A percentile compares a stretch with the other conserved stretches of the same genome.
phyloP scores from a whole-genome alignment of 106 monocot genomes.

The Phalaenopsis aphrodite region DNA sequence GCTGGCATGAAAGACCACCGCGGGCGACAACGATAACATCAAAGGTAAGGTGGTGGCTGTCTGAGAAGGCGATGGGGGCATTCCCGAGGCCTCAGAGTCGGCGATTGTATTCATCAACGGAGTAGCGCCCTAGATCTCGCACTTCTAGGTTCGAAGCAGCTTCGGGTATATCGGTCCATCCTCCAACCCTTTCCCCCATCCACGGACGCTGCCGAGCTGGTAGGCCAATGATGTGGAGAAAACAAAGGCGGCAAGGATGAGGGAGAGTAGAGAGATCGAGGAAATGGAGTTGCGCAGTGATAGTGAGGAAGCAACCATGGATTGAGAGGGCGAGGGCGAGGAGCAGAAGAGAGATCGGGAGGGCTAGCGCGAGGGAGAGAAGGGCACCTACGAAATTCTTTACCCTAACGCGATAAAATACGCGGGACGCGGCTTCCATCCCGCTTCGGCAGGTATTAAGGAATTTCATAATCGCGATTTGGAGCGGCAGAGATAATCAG shows the following conservation, averaged over 20 bases:
- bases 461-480: no score
- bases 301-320: not conserved
- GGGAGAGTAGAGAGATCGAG: constrained; percentile 5
- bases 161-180: constrained; percentile 18
- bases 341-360: no score
- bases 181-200: constrained; percentile 14
- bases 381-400: no score
- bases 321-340: no score
- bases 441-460: no score
- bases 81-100: not conserved
- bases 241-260: not conserved
- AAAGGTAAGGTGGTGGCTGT: constrained; percentile 16
- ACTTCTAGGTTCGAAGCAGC: constrained; percentile 29
- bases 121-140: constrained; percentile 30
- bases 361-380: no score
- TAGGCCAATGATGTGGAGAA: not conserved
- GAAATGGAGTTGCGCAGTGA: not conserved
- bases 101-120: constrained; percentile 35
- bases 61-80: constrained; percentile 13
- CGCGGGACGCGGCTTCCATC: no score
- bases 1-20: not conserved
- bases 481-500: no score
- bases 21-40: no score
- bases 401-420: no score
- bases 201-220: not conserved